These are phyloP conservation scores for Geotrichum ghanense DNA, from an alignment of 805 yeast species.

Conservation along the genomic window DNA sequence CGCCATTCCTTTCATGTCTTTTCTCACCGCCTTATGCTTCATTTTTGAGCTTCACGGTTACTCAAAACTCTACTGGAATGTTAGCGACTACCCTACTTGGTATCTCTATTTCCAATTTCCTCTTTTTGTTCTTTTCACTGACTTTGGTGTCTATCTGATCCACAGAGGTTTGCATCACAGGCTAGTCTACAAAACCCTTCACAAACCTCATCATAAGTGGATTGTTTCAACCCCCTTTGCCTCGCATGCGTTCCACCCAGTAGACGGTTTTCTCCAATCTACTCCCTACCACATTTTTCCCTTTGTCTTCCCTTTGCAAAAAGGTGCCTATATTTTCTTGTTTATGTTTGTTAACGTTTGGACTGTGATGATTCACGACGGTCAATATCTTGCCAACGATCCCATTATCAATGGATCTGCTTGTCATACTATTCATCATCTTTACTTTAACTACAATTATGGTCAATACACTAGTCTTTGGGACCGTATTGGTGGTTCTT, in stretches of 20 bases:
- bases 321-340: slow-evolving; percentile 64
- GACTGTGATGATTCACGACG: slow-evolving; percentile 99
- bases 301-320: slow-evolving; percentile 84
- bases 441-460: slow-evolving; percentile 94
- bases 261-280: slow-evolving; percentile 90
- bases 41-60: slow-evolving; percentile 72
- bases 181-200: slow-evolving; percentile 67
- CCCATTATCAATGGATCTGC: slow-evolving; percentile 96
- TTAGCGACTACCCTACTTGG: slow-evolving; percentile 59
- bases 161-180: slow-evolving; percentile 96
- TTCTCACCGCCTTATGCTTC: slow-evolving; percentile 84
- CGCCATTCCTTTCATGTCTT: slow-evolving; percentile 85
- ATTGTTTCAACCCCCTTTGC: slow-evolving; percentile 97
- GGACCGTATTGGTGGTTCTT: slow-evolving; percentile 93
- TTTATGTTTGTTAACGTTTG: slow-evolving; percentile 92
- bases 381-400: slow-evolving; percentile 86
- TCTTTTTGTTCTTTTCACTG: slow-evolving; percentile 81
- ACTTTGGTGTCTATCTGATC: slow-evolving; percentile 80
- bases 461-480: slow-evolving; percentile 97
- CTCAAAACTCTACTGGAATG: slow-evolving; percentile 62
- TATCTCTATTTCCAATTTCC: slow-evolving; percentile 61
- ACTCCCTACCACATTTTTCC: slow-evolving; percentile 91
- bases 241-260: slow-evolving; percentile 96
- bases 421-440: slow-evolving; percentile 93
- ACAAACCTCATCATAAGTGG: slow-evolving; percentile 99